These are phyloP conservation scores for Termitomyces titanicus DNA, from an alignment of 768 basidiomycete genomes.

Conservation along the genomic window DNA sequence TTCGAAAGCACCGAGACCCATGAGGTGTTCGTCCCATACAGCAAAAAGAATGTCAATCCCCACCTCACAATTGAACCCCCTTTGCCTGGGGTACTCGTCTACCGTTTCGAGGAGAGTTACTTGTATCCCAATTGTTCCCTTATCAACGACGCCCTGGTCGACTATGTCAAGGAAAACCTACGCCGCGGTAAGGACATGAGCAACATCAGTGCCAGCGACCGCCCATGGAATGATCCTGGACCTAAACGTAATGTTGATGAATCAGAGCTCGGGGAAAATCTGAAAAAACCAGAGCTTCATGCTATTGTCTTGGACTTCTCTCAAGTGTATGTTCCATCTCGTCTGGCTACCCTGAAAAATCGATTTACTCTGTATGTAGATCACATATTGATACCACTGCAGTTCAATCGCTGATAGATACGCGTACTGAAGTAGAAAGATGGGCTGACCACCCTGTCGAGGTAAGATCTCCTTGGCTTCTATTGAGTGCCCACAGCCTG, in stretches of 20 bases:
- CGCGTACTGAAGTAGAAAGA: conserved; percentile 81
- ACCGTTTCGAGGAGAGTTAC: conserved; percentile 89
- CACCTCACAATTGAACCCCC: conserved; percentile 74
- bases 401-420: conserved; percentile 87
- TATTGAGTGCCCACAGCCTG: not conserved
- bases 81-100: conserved; percentile 83
- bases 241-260: conserved; percentile 45
- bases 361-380: conserved; percentile 29
- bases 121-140: conserved; percentile 77
- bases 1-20: conserved; percentile 36
- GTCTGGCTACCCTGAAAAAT: not conserved
- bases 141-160: conserved; percentile 70
- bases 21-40: conserved; percentile 83
- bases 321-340: conserved; percentile 50
- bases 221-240: conserved; percentile 94
- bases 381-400: conserved; percentile 91
- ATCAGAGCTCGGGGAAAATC: conserved; percentile 47
- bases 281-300: conserved; percentile 61
- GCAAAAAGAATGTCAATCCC: conserved; percentile 57
- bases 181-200: conserved; percentile 73
- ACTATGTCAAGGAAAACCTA: conserved; percentile 76
- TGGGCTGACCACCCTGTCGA: conserved; percentile 79
- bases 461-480: conserved; percentile 30
- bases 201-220: conserved; percentile 60
- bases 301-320: conserved; percentile 94